Base-by-base conservation (phyloP, 2,329 filamentous ascomycete genomes). In the Fonsecaea monophora region DNA sequence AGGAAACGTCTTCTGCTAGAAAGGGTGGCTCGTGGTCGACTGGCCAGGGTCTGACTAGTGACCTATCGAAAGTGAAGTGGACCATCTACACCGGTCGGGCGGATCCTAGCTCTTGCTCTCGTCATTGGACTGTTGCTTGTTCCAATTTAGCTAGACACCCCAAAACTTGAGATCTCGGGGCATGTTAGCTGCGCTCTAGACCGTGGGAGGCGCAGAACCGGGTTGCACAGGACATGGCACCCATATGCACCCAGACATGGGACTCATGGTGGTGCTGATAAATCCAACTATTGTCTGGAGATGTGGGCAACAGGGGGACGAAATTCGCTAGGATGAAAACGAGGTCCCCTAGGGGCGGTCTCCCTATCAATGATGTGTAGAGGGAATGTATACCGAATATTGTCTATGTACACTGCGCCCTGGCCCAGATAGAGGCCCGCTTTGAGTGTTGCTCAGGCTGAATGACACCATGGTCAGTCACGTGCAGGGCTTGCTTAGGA, bases 401-500 rank as follows among this genome's bases (percentile, higher is more conserved):
- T 21, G 21, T 21, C 21, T 21, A 21, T 21, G 21, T 21, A 21
- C 21, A 21, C 21, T 21, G 21, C 21, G 21, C 60, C 18, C 50
- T 50, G 42, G 50, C 53, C 54, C 60, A 61, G 53, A 7, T 53
- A 30, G 58, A 61, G 58, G 58, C 58, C 53, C 53, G 45, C 53
- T 61, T 53, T 61, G 58, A 37, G 6, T 37, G 34, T 37, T 37
- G 34, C 34, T 37, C 34, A 37, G 34, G 34, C 34, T 37, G 34
- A 37, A 37, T 37, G 34, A 37, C 34, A 37, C 3, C 30, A 55
- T 1, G 53, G 30, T 55, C 53, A 55, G 53, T 35, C 53, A 55
- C 53, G 30, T 55, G 53, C 4, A 55, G 53, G 53, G 53, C 53
- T 55, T 55, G 9, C 2, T 55, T 25, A 55, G 30, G 30, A 37